Evolutionary conservation across 1,284 basidiomycete species (phyloP), one percentile per base, ranked within the genome.

Genomic region (Boletus semigastroideus): DNA sequence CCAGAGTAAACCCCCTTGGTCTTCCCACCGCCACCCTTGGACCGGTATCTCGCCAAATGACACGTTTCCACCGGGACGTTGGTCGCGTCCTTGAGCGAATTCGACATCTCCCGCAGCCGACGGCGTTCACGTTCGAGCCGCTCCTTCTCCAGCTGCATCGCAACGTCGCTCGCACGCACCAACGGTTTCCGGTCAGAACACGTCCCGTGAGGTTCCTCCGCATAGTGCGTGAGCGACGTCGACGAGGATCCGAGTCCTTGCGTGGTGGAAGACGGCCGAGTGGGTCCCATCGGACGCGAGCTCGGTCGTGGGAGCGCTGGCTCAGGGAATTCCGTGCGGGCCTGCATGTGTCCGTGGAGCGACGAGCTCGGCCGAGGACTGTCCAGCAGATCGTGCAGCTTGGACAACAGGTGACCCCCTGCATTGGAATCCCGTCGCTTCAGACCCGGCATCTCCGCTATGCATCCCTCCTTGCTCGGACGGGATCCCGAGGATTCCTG

Each of bases 121-220:
- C 62, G 66, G 8, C 64, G 67, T 45, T 68, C 65, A 10, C 64
- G 67, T 45, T 68, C 65, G 5, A 58, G 50, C 17, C 54, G 53
- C 49, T 70, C 66, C 51, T 53, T 67, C 44, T 71, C 66, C 31
- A 68, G 41, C n/a, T 67, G 69, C 69, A 69, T 65, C 7, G 66
- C 66, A 34, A 45, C 67, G 16, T 69, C 66, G 27, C 66, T 71
- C n/a, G 66, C 68, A 16, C 68, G 66, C 28, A 70, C 66, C 10
- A 71, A 13, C 16, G 66, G 63, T 36, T 58, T 66, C 42, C 60
- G 53, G 27, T 68, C 58, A 1, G 45, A 25, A 25, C 5, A 33
- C 25, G 25, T 54, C 14, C 47, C 27, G 43, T 45, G 6, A 2
- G 34, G 30, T 1, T 69, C 65, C 1, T 70, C 68, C 4, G 52